Evolutionary conservation across 2,329 filamentous ascomycete species (phyloP).

Genomic region (Seiridium unicorne): DNA sequence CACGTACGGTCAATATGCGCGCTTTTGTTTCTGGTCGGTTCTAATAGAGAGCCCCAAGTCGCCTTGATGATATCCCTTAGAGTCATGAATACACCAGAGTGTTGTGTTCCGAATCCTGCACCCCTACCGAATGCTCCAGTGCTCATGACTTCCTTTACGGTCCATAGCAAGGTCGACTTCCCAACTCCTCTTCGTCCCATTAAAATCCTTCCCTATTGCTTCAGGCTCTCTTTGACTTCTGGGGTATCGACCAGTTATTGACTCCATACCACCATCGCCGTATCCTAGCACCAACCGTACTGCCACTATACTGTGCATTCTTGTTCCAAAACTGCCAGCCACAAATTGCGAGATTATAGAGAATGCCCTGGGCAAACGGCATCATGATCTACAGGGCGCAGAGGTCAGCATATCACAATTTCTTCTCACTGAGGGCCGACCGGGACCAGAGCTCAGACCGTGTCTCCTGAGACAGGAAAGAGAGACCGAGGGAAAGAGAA

Average conservation of each 20-base stretch:
- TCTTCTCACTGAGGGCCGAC: no score
- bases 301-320: conserved; percentile 73
- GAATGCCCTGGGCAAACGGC: conserved; percentile 80
- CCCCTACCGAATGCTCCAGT: no score
- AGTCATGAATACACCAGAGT: no score
- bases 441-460: no score
- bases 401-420: background rate
- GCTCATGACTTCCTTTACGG: no score
- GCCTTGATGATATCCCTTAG: no score
- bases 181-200: no score
- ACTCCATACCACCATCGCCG: conserved; percentile 94
- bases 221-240: conserved; percentile 20
- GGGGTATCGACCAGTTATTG: conserved; percentile 81
- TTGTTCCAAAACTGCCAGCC: conserved; percentile 93
- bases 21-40: no score
- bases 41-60: no score
- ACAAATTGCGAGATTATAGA: conserved; percentile 82
- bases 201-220: background rate
- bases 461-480: background rate
- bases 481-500: background rate
- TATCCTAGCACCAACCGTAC: conserved; percentile 71
- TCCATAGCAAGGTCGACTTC: no score
- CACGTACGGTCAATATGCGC: no score
- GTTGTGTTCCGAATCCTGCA: no score
- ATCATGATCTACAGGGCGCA: conserved; percentile 64